Evolutionary conservation across 2,329 filamentous ascomycete species (phyloP).

Genomic region (Cercospora nicotianae): DNA sequence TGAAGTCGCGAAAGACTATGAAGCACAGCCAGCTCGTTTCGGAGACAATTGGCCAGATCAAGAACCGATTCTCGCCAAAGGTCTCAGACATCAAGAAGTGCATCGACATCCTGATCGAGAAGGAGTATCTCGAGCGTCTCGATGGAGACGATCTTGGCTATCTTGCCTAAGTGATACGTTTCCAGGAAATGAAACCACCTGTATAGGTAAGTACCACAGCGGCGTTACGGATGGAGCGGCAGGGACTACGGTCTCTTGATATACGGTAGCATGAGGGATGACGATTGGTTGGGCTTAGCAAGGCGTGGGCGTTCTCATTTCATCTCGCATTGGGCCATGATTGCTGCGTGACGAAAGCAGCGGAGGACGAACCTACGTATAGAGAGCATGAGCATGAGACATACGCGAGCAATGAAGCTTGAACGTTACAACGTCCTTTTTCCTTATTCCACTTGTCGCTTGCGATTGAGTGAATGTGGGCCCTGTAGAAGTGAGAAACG

Average conservation of each 20-base stretch:
- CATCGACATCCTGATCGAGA: conserved; percentile 97
- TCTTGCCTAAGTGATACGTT: conserved; percentile 62
- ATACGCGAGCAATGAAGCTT: conserved; percentile 10
- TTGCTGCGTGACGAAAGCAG: conserved; percentile 4
- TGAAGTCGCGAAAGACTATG: conserved; percentile 99
- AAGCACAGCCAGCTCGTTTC: conserved; percentile 93
- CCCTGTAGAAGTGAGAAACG: background rate
- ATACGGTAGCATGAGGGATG: conserved; percentile 11
- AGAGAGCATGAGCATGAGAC: conserved; percentile 16
- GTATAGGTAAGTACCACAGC: conserved; percentile 1
- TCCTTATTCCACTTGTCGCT: background rate
- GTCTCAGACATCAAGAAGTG: conserved; percentile 98
- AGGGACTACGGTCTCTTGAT: conserved; percentile 12
- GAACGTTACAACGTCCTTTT: background rate
- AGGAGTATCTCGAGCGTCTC: conserved; percentile 95
- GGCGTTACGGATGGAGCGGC: conserved; percentile 8
- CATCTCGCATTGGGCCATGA: conserved; percentile 5
- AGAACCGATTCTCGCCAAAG: conserved; percentile 87
- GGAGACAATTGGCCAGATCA: conserved; percentile 95
- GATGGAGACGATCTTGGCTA: conserved; percentile 95
- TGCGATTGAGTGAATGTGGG: background rate
- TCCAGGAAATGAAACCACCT: background rate
- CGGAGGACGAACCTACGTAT: conserved; percentile 13
- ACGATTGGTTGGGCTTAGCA: conserved; percentile 26
- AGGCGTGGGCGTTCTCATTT: conserved; percentile 34